These are phyloP conservation scores for Niebla homalea DNA, from an alignment of 495 filamentous ascomycete species.

Conservation along the genomic window DNA sequence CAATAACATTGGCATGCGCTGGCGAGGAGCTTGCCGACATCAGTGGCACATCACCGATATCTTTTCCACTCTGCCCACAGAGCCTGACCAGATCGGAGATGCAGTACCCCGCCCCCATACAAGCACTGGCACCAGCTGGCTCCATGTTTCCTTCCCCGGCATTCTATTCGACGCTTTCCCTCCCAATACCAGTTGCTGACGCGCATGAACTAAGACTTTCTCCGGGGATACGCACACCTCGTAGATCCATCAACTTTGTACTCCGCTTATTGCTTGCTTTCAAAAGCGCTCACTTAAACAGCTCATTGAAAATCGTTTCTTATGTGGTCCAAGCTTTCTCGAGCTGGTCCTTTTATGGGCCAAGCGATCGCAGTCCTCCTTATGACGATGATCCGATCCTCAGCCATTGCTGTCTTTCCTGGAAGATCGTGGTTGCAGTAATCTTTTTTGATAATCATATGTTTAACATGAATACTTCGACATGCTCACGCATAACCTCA, in stretches of 20 bases:
- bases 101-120: too few species aligned
- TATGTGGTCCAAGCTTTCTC: neutral
- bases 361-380: neutral
- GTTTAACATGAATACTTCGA: slow-evolving; percentile 1
- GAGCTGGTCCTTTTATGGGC: neutral
- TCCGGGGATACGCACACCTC: neutral
- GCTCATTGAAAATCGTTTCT: neutral
- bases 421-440: neutral
- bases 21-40: neutral
- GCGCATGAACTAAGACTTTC: neutral
- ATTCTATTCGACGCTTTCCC: too few species aligned
- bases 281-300: slow-evolving; percentile 5
- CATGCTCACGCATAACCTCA: slow-evolving; percentile 2
- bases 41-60: neutral
- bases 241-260: neutral
- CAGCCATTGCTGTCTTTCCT: neutral
- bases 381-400: neutral
- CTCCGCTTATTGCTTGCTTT: neutral
- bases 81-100: too few species aligned
- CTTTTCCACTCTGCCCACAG: neutral
- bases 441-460: neutral
- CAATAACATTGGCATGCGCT: neutral
- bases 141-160: too few species aligned
- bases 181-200: neutral
- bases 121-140: too few species aligned